Conservation (phyloP, 108 stramenopile species). For the Stephanodiscus minutulus region DNA sequence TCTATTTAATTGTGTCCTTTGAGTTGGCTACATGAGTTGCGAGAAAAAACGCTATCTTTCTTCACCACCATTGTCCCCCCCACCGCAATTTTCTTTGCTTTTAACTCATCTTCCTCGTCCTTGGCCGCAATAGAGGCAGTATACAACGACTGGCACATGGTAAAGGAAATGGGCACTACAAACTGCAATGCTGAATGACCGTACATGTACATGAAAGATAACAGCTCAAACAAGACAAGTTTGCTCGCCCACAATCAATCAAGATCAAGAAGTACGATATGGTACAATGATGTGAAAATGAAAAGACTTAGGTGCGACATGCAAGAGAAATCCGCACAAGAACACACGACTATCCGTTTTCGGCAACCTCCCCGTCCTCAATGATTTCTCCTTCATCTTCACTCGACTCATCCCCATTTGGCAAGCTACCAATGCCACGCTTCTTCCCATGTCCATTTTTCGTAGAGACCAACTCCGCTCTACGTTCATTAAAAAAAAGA, state of each 20-base stretch:
- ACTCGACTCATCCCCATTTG: constrained; percentile 63
- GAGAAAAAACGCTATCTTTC: too few relatives aligned
- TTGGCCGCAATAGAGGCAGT: too few relatives aligned
- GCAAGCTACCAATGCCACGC: constrained; percentile 5
- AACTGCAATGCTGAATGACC: background rate
- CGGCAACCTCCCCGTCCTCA: constrained; percentile 53
- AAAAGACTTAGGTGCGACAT: constrained; percentile 2
- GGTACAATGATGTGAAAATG: constrained; percentile 10
- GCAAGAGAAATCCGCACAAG: background rate
- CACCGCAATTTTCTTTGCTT: too few relatives aligned
- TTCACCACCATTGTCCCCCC: too few relatives aligned
- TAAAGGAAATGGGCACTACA: too few relatives aligned
- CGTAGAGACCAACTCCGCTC: background rate
- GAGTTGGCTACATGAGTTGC: too few relatives aligned
- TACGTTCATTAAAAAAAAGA: constrained; percentile 68
- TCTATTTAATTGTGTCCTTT: too few relatives aligned
- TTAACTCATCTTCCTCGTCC: too few relatives aligned
- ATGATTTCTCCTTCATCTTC: constrained; percentile 91
- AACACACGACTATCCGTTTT: background rate
- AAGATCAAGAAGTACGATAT: constrained; percentile 3
- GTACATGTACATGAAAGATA: background rate
- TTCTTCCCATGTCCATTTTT: constrained; percentile 8
- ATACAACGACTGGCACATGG: too few relatives aligned
- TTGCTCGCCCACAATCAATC: background rate
- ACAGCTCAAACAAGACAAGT: background rate